phyloP scores from a whole-genome alignment of 345 rosid species.

The Eucalyptus curtisii region DNA sequence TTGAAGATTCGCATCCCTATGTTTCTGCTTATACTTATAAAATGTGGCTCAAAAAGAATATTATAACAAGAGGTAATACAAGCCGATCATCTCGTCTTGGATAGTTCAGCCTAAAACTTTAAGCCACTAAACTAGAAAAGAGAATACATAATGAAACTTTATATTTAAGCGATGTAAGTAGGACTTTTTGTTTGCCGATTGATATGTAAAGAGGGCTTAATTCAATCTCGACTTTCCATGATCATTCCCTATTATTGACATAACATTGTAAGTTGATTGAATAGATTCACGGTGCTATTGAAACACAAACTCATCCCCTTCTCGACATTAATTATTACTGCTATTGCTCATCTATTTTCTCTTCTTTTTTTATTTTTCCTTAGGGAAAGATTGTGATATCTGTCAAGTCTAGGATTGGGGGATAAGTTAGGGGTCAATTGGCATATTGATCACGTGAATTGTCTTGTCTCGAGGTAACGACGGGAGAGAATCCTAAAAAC shows the following conservation, averaged over 20 bases:
- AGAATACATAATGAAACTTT: not conserved
- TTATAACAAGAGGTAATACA: not conserved
- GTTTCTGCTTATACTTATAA: not conserved
- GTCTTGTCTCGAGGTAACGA: not conserved
- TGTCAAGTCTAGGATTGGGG: not conserved
- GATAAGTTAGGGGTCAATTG: not conserved
- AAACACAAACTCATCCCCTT: not conserved
- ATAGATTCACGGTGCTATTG: not conserved
- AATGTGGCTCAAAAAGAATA: not conserved
- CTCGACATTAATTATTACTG: not conserved
- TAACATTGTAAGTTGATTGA: not conserved
- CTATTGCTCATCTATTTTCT: not conserved
- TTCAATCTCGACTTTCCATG: not conserved
- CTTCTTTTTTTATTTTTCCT: not conserved
- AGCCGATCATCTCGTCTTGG: not conserved
- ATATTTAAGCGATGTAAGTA: not conserved
- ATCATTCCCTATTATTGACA: not conserved
- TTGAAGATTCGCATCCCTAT: not conserved
- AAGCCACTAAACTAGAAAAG: not conserved
- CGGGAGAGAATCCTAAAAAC: not conserved
- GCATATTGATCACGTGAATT: not conserved
- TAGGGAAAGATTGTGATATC: not conserved
- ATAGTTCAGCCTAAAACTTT: not conserved
- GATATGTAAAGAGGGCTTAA: not conserved
- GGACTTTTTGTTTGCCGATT: rapidly evolving